Percentiles rank a stretch among this genome's conserved stretches.
These are phyloP conservation scores for Aspergillus aculeatinus DNA, from an alignment of 2,329 filamentous ascomycete species.

Conservation along the genomic window DNA sequence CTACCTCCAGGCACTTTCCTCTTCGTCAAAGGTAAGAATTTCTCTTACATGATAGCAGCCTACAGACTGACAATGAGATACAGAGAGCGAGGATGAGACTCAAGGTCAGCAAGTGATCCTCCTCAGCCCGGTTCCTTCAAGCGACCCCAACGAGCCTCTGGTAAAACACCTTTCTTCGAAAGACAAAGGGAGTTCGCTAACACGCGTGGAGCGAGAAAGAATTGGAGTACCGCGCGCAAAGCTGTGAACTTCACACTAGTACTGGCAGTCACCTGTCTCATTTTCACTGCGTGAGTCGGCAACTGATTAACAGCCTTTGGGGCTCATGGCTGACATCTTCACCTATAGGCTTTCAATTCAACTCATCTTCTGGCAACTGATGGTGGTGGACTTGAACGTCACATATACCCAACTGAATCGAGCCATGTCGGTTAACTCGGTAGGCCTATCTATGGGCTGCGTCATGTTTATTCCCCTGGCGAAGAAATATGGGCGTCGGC, in stretches of 20 bases:
- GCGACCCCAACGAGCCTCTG: conserved; percentile 41
- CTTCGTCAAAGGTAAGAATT: conserved; percentile 22
- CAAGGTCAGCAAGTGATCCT: conserved; percentile 22
- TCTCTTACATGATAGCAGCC: background rate
- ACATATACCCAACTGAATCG: conserved; percentile 45
- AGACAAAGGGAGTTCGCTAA: background rate
- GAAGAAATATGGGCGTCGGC: conserved; percentile 42
- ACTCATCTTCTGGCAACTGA: conserved; percentile 47
- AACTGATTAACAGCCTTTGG: background rate
- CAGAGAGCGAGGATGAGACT: conserved; percentile 17
- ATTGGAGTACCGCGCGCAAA: conserved; percentile 48
- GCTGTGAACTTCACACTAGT: conserved; percentile 44
- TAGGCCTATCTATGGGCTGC: conserved; percentile 44
- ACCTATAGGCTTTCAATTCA: conserved; percentile 39
- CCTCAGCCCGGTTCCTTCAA: conserved; percentile 39
- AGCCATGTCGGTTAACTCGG: conserved; percentile 48
- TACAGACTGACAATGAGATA: background rate
- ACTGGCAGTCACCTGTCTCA: conserved; percentile 44
- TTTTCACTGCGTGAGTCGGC: conserved; percentile 38
- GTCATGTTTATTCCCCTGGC: conserved; percentile 50
- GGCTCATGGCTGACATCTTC: background rate
- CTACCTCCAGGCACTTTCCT: conserved; percentile 28
- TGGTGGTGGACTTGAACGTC: conserved; percentile 47
- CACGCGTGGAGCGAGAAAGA: conserved; percentile 24
- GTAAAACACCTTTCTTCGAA: conserved; percentile 14